A percentile compares a stretch with the other conserved stretches of the same genome.
Conservation (phyloP, 305 asterid genomes). For the Ajuga reptans region DNA sequence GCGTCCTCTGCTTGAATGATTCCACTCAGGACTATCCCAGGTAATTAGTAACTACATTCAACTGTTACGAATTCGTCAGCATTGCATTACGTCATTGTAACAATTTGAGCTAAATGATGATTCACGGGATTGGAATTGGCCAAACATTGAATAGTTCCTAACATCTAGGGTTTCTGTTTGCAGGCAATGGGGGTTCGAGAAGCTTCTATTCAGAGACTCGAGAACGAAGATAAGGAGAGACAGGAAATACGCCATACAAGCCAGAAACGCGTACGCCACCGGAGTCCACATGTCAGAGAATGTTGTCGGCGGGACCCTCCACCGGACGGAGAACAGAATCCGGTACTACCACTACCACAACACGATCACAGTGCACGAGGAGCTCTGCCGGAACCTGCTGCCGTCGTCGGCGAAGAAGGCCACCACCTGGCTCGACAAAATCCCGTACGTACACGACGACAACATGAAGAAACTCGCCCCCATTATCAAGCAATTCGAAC, state of each 20-base stretch:
- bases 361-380: slow-evolving; percentile 52
- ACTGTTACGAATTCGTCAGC: neutral
- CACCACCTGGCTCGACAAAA: slow-evolving; percentile 46
- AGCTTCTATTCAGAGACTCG: slow-evolving; percentile 46
- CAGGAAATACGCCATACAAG: slow-evolving; percentile 61
- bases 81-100: too few relatives aligned
- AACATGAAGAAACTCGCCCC: slow-evolving; percentile 44
- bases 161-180: too few relatives aligned
- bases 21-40: slow-evolving; percentile 39
- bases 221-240: slow-evolving; percentile 48
- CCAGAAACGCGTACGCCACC: slow-evolving; percentile 49
- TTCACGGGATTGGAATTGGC: too few relatives aligned
- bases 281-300: slow-evolving; percentile 79
- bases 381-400: slow-evolving; percentile 52
- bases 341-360: slow-evolving; percentile 68
- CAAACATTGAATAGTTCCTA: too few relatives aligned
- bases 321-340: slow-evolving; percentile 47
- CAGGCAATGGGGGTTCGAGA: slow-evolving; percentile 71
- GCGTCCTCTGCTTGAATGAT: slow-evolving; percentile 45
- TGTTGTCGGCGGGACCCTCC: slow-evolving; percentile 47
- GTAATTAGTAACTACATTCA: neutral
- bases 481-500: slow-evolving; percentile 47
- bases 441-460: slow-evolving; percentile 50
- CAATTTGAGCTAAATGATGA: too few relatives aligned
- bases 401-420: slow-evolving; percentile 35